Evolutionary conservation across 1,139 yeast species (phyloP).

Genomic region (Sugiyamaella pinicola): DNA sequence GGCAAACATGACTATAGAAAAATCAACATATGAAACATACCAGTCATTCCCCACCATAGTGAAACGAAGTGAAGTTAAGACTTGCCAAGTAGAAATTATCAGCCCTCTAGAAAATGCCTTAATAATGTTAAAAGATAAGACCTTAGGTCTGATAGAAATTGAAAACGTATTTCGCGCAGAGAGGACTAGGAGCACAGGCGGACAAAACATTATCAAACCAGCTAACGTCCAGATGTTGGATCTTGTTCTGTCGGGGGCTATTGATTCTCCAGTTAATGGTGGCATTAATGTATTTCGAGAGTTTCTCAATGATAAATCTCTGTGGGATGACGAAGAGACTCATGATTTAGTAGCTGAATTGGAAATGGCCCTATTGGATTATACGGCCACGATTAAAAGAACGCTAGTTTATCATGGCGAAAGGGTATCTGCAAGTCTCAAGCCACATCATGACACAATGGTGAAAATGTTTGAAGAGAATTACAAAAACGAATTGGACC

Average conservation of each 20-base stretch:
- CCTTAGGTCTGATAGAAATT: constrained; percentile 68
- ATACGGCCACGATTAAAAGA: constrained; percentile 64
- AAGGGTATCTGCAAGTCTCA: constrained; percentile 60
- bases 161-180: constrained; percentile 47
- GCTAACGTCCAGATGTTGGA: constrained; percentile 46
- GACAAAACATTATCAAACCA: neutral
- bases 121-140: constrained; percentile 65
- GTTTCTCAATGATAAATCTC: constrained; percentile 49
- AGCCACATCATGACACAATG: constrained; percentile 66
- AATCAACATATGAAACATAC: constrained; percentile 72
- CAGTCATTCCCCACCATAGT: constrained; percentile 85
- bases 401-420: constrained; percentile 71
- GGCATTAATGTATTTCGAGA: constrained; percentile 84
- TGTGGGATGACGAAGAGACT: constrained; percentile 39
- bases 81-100: constrained; percentile 55
- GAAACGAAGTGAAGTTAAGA: constrained; percentile 76
- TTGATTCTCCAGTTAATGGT: constrained; percentile 91
- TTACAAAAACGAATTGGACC: constrained; percentile 63
- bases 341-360: constrained; percentile 43
- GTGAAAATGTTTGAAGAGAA: constrained; percentile 66
- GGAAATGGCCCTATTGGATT: constrained; percentile 60
- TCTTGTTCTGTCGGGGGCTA: constrained; percentile 81
- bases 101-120: constrained; percentile 90
- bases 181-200: neutral
- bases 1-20: constrained; percentile 85